These are phyloP conservation scores for Mucor circinelloides DNA, from an alignment of 371 early-diverging fungal genomes.

Conservation along the genomic window DNA sequence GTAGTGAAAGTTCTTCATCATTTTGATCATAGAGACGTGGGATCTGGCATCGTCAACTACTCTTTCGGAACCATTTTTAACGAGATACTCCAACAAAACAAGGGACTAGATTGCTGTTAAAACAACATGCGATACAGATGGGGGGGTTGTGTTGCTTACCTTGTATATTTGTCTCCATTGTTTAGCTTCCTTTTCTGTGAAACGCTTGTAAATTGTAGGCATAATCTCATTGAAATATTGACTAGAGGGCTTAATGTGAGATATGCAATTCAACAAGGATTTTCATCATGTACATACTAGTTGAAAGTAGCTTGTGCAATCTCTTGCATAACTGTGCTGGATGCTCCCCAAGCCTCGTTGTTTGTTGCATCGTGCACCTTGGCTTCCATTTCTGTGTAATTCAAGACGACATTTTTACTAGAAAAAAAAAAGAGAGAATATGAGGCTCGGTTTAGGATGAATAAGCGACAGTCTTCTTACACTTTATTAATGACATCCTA, in stretches of 20 bases:
- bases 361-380: slow-evolving; percentile 88
- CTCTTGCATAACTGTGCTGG: slow-evolving; percentile 88
- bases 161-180: slow-evolving; percentile 97
- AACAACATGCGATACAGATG: not conserved
- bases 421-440: not conserved
- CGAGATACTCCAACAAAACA: slow-evolving; percentile 89
- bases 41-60: slow-evolving; percentile 87
- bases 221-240: slow-evolving; percentile 92
- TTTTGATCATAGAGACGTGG: slow-evolving; percentile 85
- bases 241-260: slow-evolving; percentile 38
- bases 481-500: slow-evolving; percentile 72
- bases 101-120: slow-evolving; percentile 67
- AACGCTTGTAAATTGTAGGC: slow-evolving; percentile 85
- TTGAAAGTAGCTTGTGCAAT: slow-evolving; percentile 84
- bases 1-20: slow-evolving; percentile 78
- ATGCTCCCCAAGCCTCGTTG: slow-evolving; percentile 91
- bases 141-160: slow-evolving; percentile 38
- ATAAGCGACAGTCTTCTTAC: slow-evolving; percentile 27
- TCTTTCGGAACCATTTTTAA: slow-evolving; percentile 93
- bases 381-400: slow-evolving; percentile 87
- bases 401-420: slow-evolving; percentile 77
- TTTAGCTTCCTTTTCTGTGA: slow-evolving; percentile 80
- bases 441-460: not conserved
- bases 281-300: slow-evolving; percentile 55
- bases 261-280: not conserved